Conservation (phyloP, 2,329 filamentous ascomycete species). For the Colletotrichum musae region DNA sequence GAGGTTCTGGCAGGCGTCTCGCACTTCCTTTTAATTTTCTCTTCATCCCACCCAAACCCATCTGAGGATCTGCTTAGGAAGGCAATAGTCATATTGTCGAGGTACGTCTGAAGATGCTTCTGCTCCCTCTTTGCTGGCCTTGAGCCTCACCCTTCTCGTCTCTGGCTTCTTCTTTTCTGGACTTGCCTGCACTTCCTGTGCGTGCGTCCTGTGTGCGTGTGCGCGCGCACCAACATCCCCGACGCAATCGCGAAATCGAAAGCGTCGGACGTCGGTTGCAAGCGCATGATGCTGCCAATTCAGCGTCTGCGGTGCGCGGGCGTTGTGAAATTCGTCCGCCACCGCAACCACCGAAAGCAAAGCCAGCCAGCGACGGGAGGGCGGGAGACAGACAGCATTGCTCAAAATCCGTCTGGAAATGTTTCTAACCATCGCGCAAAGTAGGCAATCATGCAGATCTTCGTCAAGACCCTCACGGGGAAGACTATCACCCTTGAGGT, state of each 20-base stretch:
- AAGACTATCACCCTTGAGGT: conserved; percentile 99
- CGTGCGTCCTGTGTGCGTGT: not conserved
- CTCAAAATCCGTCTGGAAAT: not conserved
- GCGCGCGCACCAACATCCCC: not conserved
- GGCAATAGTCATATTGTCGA: conserved; percentile 73
- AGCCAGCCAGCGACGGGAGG: not conserved
- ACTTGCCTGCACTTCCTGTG: not conserved
- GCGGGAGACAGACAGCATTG: conserved; percentile 24
- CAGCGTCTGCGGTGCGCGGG: conserved; percentile 8
- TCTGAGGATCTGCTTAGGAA: conserved; percentile 75
- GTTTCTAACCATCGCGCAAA: conserved; percentile 57
- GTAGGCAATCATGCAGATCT: conserved; percentile 82
- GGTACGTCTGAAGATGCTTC: conserved; percentile 71
- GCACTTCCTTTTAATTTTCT: conserved; percentile 44
- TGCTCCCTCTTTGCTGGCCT: conserved; percentile 41
- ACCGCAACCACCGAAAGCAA: not conserved
- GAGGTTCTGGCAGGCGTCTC: not conserved
- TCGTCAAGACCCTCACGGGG: conserved; percentile 92
- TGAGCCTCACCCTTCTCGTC: conserved; percentile 43
- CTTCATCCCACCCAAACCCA: conserved; percentile 53
- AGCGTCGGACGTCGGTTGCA: not conserved
- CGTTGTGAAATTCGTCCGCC: conserved; percentile 21
- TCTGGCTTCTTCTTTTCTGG: conserved; percentile 10
- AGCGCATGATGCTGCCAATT: not conserved
- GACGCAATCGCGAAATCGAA: conserved; percentile 38